Base-by-base conservation (phyloP, 768 basidiomycete genomes). In the Dacryopinax primogenitus region DNA sequence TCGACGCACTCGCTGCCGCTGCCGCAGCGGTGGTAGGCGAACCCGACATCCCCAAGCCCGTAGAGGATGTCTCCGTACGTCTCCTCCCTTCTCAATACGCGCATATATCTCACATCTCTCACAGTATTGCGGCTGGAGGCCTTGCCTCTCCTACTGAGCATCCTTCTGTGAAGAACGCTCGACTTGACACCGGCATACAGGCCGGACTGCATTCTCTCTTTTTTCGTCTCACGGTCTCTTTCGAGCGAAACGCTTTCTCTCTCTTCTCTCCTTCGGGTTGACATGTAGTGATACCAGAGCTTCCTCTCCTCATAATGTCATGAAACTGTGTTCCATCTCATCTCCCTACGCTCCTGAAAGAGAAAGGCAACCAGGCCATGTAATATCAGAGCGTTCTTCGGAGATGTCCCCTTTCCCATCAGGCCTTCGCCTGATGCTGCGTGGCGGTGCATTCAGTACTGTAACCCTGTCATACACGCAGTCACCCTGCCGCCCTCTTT, bases 41-140 rank as follows among this genome's bases (percentile, higher is more conserved):
- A 3, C 51, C 11, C 51, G 32, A 26, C 51, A 30, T 28, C 11
- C 26, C 30, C 51, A 58, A 58, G 51, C 51, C 51, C 15, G 51
- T 58, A 7, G 11, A 13, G 51, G 51, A 58, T 58, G 51, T 58
- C 30, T 58, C 26, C 4, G 51, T 58, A 9, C 26, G 51, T 58
- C 30, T 13, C 6, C 30, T 9, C 23, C 23, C 15, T 4, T 28
- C 9, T 30, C 26, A 3, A 28, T 58, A 30, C 26, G 11, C 9
- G 51, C 26, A 28, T 3, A 4, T 15, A 28, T 6, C 51, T 58
- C 9, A 58, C 51, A 3, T 15, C 4, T 15, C 26, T 13, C 30
- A 30, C 51, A 58, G 51, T 58, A 58, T 32, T 58, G 51, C 26
- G 51, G 51, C 11, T 58, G 51, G 51, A 26, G 51, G 26, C 51